A percentile compares a stretch with the other conserved stretches of the same genome.
Evolutionary conservation across 768 basidiomycete species (phyloP).

Genomic region (Mycena vitilis): DNA sequence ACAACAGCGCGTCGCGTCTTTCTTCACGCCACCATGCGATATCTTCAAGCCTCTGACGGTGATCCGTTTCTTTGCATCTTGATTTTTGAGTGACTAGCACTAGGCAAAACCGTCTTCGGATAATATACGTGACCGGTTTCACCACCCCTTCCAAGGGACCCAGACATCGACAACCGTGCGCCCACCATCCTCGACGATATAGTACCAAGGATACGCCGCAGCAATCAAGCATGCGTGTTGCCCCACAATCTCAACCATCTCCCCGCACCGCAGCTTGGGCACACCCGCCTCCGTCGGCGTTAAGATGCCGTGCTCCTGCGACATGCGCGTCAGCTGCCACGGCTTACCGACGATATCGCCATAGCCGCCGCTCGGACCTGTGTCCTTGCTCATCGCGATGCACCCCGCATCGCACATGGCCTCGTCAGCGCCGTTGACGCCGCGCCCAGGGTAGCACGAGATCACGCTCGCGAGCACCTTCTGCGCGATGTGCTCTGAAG

Average conservation of each 20-base stretch:
- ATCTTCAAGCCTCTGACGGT: too few relatives aligned
- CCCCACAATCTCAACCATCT: constrained; percentile 77
- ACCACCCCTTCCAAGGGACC: constrained; percentile 96
- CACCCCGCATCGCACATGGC: constrained; percentile 86
- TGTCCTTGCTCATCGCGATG: constrained; percentile 90
- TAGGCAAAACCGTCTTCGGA: too few relatives aligned
- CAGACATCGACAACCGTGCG: constrained; percentile 80
- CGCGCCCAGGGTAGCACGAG: constrained; percentile 83
- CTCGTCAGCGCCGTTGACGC: constrained; percentile 71
- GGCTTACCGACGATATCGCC: constrained; percentile 77
- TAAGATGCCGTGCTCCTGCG: constrained; percentile 86
- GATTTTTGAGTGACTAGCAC: too few relatives aligned
- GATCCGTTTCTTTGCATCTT: too few relatives aligned
- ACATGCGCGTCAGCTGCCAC: constrained; percentile 74
- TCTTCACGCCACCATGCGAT: too few relatives aligned
- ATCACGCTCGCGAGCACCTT: constrained; percentile 78
- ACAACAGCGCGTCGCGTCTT: too few relatives aligned
- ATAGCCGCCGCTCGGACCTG: constrained; percentile 75
- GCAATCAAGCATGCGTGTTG: constrained; percentile 90
- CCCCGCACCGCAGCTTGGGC: constrained; percentile 63
- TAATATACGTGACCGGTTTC: too few relatives aligned
- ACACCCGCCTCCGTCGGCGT: constrained; percentile 48
- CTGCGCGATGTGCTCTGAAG: constrained; percentile 68
- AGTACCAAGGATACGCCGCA: constrained; percentile 86
- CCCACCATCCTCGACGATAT: constrained; percentile 75